Base-by-base conservation (phyloP, 352 stramenopile species). In the Phytophthora vignae region DNA sequence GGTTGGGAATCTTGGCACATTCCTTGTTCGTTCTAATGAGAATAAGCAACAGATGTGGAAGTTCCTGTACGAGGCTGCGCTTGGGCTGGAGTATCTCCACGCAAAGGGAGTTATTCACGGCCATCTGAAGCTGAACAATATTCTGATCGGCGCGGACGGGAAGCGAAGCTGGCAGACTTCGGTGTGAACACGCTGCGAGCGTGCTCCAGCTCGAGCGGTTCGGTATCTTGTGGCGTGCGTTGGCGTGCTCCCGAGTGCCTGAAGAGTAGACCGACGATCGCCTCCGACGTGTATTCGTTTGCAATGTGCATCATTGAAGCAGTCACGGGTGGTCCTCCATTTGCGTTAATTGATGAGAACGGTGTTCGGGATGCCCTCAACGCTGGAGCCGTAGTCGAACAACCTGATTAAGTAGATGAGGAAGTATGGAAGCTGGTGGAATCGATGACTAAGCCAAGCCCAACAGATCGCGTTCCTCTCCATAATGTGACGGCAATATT, bases 121-220 rank as follows among this genome's bases (percentile, higher is more conserved):
- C 4, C 87, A 96, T 54, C 75, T 97, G n/a, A 95, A 93, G 69
- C 77, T 83, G 4, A 60, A 54, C 44, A 76, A 66, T 12, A 44
- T 69, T 9, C 54, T 76, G 3, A 55, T 76, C 0, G 89, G 55
- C 21, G 42, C 64, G 4, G 61, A 70, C 15, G 75, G 67, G 2
- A 62, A 17, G 72, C 70, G 2, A 72, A 77, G 50, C 12, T 81
- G 1, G 36, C 61, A 0, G 78, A 77, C 31, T 78, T 82, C 65
- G 77, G 68, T 44, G 4, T 44, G 4, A 0, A 58, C 75, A 19
- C 53, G 38, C 27, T 55, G 22, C 12, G 22, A 38, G 15, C 3
- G 36, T 44, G 36, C 36, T 44, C 11, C 14, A 17, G 36, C 14
- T 44, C 36, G 9, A 31, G 3, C 56, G 2, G 14, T 44, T n/a